A percentile compares a stretch with the other conserved stretches of the same genome.
phyloP scores from a whole-genome alignment of 2,329 filamentous ascomycete genomes.

The Mollisia scopiformis region DNA sequence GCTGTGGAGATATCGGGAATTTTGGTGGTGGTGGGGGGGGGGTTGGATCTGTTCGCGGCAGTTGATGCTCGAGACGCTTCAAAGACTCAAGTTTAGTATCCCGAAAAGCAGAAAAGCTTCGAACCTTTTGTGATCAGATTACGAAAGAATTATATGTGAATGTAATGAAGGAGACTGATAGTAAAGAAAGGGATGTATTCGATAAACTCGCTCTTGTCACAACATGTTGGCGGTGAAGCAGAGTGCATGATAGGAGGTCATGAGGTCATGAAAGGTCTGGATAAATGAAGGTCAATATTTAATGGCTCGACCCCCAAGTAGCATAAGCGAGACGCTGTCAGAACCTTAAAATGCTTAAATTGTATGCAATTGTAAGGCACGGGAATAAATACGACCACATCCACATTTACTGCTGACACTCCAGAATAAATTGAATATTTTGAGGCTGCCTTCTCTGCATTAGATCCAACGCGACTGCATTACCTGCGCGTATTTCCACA shows the following conservation, averaged over 20 bases:
- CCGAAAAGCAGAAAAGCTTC: background rate
- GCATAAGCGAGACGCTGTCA: background rate
- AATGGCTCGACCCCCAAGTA: background rate
- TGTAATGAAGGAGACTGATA: background rate
- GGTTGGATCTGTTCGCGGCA: background rate
- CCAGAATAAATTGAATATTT: background rate
- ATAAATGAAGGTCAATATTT: background rate
- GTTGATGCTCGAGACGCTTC: too few species aligned
- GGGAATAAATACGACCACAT: background rate
- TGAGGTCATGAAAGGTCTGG: background rate
- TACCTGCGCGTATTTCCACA: slow-evolving; percentile 7
- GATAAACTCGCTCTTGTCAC: background rate
- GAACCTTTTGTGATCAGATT: too few species aligned
- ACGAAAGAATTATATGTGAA: background rate
- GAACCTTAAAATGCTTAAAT: background rate
- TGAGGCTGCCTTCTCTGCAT: background rate
- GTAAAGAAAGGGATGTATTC: background rate
- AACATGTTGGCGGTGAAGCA: background rate
- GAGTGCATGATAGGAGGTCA: background rate
- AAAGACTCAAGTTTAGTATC: background rate
- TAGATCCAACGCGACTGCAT: background rate
- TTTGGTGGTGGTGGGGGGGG: background rate
- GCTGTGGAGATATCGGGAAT: too few species aligned
- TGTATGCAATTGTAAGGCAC: background rate
- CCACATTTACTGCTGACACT: background rate